A percentile compares a stretch with the other conserved stretches of the same genome.
Evolutionary conservation across 2,329 filamentous ascomycete species (phyloP).

Genomic region (Colletotrichum sp.): DNA sequence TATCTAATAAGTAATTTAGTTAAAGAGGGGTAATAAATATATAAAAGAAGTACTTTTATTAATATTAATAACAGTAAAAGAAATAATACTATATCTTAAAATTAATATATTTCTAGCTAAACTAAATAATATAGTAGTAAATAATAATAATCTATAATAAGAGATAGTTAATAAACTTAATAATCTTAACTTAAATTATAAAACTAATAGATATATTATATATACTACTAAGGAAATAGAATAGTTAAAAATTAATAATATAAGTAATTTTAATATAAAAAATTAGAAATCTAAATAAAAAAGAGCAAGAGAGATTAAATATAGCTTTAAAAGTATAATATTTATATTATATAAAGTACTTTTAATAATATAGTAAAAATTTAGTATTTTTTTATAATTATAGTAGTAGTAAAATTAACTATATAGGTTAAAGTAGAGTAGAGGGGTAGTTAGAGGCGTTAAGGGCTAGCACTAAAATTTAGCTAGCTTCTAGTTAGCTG

Average conservation of each 20-base stretch:
- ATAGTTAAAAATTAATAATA: not conserved
- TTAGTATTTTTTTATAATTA: not conserved
- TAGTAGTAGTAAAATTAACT: not conserved
- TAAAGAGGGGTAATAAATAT: not conserved
- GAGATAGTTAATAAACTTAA: no score
- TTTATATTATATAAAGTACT: not conserved
- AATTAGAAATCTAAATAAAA: not conserved
- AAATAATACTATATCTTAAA: not conserved
- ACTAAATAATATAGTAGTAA: not conserved
- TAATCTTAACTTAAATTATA: no score
- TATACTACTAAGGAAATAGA: fast-evolving
- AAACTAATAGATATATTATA: not conserved
- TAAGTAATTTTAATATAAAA: not conserved
- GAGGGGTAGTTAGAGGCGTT: not conserved
- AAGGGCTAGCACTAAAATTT: not conserved
- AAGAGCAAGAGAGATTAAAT: not conserved
- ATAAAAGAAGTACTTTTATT: not conserved
- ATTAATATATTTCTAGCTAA: not conserved
- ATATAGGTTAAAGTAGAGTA: not conserved
- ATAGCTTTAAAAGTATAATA: not conserved
- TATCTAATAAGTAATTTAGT: not conserved
- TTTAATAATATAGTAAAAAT: not conserved
- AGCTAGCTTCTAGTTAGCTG: not conserved
- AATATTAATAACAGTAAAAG: not conserved
- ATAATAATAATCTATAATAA: no score